These are phyloP conservation scores for Brassica balearica DNA, from an alignment of 441 rosid species.

Conservation along the genomic window DNA sequence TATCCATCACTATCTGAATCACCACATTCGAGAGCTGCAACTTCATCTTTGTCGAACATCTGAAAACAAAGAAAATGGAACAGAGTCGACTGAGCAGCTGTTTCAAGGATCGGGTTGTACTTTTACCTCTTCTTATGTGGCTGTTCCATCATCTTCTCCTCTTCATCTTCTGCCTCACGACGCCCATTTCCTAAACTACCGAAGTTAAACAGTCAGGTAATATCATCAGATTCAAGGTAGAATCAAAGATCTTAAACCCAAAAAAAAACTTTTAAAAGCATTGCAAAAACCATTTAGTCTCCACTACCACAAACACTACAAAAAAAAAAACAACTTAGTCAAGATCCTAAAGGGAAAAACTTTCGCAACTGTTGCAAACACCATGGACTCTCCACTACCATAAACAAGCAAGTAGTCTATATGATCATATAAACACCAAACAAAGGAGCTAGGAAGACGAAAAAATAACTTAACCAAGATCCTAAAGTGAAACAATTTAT, in stretches of 20 bases:
- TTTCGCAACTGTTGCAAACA: background rate
- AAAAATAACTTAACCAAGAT: no score
- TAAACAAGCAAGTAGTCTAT: background rate
- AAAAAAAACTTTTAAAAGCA: constrained; percentile 1
- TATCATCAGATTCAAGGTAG: background rate
- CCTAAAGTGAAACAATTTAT: no score
- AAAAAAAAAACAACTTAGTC: background rate
- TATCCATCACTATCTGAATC: constrained; percentile 91
- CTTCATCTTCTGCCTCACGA: constrained; percentile 42
- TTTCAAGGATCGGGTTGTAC: background rate
- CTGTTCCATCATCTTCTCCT: constrained; percentile 35
- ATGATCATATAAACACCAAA: background rate
- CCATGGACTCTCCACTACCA: background rate
- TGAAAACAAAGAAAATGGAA: no score
- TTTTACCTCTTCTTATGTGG: constrained; percentile 55
- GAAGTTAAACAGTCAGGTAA: constrained; percentile 7
- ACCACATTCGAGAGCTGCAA: constrained; percentile 48
- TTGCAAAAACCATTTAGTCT: background rate
- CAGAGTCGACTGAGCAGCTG: background rate
- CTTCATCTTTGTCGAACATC: constrained; percentile 52
- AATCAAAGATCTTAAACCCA: background rate
- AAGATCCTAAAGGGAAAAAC: background rate
- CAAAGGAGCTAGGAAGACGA: no score
- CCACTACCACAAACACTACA: constrained; percentile 14
- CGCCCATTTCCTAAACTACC: constrained; percentile 47